Evolutionary conservation across 345 rosid genomes (phyloP).

Genomic region (Salix dunnii): DNA sequence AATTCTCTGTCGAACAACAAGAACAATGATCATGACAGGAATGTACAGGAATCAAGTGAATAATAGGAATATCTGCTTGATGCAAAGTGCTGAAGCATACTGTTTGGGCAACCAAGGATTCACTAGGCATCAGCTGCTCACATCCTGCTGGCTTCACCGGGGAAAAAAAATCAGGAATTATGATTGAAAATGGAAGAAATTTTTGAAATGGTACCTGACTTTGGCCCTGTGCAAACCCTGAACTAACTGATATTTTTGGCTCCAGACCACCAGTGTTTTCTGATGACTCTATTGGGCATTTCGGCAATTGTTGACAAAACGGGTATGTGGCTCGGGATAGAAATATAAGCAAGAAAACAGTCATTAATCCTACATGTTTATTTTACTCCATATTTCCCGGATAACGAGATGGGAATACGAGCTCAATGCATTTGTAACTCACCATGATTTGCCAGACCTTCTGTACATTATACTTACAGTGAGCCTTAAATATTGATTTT

Average conservation of each 20-base stretch:
- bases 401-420: neutral
- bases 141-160: neutral
- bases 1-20: constrained; percentile 1
- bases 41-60: constrained; percentile 5
- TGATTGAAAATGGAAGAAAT: neutral
- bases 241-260: neutral
- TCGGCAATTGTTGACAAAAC: neutral
- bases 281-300: neutral
- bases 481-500: neutral
- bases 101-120: constrained; percentile 5
- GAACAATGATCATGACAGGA: neutral
- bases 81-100: neutral
- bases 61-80: neutral
- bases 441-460: neutral
- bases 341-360: neutral
- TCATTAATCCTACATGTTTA: neutral
- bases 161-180: neutral
- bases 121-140: neutral
- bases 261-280: neutral
- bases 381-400: neutral
- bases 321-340: neutral
- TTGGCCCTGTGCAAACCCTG: neutral
- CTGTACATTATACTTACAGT: neutral
- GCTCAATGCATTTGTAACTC: neutral
- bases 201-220: neutral